Evolutionary conservation across 1,284 basidiomycete genomes (phyloP).

Genomic region (Puccinia triticina): DNA sequence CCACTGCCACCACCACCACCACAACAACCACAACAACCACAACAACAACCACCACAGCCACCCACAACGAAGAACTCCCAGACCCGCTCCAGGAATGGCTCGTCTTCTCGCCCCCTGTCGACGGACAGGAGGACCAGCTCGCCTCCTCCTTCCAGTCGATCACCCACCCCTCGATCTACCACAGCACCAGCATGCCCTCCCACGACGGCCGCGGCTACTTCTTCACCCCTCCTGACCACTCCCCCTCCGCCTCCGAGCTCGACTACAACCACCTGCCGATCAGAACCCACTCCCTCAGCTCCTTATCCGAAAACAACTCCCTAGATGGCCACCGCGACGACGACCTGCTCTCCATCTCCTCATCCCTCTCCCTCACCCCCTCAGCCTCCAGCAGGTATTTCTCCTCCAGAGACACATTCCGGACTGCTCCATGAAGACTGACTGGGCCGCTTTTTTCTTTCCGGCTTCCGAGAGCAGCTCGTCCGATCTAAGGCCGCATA

Average conservation of each 20-base stretch:
- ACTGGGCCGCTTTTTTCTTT: no score
- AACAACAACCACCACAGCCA: neutral
- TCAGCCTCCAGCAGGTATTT: constrained; percentile 22
- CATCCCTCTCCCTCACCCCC: constrained; percentile 14
- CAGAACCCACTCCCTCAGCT: neutral
- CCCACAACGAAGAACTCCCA: neutral
- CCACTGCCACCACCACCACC: no score
- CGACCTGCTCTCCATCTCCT: constrained; percentile 27
- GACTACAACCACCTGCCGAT: neutral
- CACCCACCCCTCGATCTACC: neutral
- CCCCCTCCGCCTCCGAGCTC: neutral
- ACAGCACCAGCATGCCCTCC: neutral
- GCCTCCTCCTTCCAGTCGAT: constrained; percentile 17
- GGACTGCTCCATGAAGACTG: no score
- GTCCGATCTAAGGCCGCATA: neutral
- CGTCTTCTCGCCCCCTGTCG: neutral
- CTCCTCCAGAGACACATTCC: neutral
- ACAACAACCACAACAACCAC: no score
- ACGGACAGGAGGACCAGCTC: neutral
- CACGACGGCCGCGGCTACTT: constrained; percentile 4
- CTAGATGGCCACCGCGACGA: neutral
- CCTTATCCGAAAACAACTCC: neutral
- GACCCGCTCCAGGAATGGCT: constrained; percentile 26
- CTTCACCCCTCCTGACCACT: neutral
- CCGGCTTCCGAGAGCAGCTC: neutral